Conservation (phyloP, 2,329 filamentous ascomycete species). For the Diaporthe sp. region DNA sequence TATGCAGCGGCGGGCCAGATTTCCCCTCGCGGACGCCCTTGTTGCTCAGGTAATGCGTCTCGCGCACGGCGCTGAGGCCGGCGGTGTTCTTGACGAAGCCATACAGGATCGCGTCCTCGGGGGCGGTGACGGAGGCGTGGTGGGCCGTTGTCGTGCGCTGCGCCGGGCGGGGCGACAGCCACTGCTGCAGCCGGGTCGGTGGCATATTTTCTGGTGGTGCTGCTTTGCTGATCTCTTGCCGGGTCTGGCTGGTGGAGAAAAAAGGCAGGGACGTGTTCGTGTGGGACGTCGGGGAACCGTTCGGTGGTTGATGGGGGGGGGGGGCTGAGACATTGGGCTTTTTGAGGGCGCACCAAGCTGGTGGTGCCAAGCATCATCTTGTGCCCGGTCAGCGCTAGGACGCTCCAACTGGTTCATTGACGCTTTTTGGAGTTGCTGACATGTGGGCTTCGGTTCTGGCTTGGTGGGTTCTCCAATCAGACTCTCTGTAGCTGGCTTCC, state of each 20-base stretch:
- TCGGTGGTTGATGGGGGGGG: too few relatives aligned
- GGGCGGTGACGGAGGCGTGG: background rate
- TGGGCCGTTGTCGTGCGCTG: conserved; percentile 30
- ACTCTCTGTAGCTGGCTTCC: background rate
- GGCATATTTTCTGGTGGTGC: background rate
- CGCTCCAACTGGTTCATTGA: background rate
- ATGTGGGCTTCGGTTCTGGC: background rate
- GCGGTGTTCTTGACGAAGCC: conserved; percentile 14
- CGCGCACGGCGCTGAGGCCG: conserved; percentile 11
- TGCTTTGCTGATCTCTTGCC: background rate
- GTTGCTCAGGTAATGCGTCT: conserved; percentile 34
- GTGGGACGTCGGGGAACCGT: background rate
- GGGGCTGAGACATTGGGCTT: background rate
- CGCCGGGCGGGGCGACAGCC: conserved; percentile 36
- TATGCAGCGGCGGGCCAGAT: conserved; percentile 40
- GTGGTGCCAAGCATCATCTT: background rate
- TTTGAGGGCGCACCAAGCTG: background rate
- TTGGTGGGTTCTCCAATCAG: background rate
- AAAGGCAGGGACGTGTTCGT: background rate
- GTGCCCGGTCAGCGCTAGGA: background rate
- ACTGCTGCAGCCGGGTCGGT: conserved; percentile 31
- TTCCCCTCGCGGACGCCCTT: conserved; percentile 20
- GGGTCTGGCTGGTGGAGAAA: background rate
- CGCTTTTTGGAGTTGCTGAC: background rate
- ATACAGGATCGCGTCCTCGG: conserved; percentile 12